Conservation (phyloP, 2,329 filamentous ascomycete genomes). For the Botryotinia narcissicola region DNA sequence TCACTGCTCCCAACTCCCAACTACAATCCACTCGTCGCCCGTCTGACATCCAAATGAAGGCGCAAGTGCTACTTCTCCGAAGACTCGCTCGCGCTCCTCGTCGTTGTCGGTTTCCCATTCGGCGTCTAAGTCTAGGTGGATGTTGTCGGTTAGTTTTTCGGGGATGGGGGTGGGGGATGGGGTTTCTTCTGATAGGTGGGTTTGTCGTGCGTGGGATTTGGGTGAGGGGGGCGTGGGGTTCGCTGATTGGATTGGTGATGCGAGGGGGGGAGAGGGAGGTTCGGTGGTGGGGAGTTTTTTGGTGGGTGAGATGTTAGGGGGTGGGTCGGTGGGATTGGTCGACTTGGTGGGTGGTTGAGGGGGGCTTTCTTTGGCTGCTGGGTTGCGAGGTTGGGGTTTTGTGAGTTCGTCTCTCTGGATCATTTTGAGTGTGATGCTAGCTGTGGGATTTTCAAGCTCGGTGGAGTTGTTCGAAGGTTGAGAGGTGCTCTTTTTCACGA, state of each 20-base stretch:
- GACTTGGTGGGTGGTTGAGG: too few species aligned
- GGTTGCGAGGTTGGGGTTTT: too few species aligned
- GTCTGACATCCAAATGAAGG: neutral
- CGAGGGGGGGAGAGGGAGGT: too few species aligned
- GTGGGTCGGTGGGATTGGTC: accelerated
- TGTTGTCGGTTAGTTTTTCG: neutral
- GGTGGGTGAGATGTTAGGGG: neutral
- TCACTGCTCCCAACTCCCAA: neutral
- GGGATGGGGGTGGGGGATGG: accelerated
- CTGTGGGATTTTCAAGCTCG: accelerated
- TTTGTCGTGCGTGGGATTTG: too few species aligned
- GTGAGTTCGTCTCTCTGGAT: too few species aligned
- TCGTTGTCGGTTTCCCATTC: neutral
- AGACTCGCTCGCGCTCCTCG: neutral
- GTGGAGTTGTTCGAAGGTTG: neutral
- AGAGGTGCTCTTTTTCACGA: accelerated
- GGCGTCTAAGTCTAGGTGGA: neutral
- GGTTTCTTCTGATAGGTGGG: too few species aligned
- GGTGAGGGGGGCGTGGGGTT: too few species aligned
- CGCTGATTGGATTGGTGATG: too few species aligned
- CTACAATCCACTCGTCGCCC: neutral
- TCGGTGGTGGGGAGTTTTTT: too few species aligned
- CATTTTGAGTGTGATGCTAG: too few species aligned
- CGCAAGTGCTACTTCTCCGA: neutral
- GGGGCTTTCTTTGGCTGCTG: too few species aligned